Base-by-base conservation (phyloP, 1,284 basidiomycete genomes). In the Cryptococcus amylolentus region DNA sequence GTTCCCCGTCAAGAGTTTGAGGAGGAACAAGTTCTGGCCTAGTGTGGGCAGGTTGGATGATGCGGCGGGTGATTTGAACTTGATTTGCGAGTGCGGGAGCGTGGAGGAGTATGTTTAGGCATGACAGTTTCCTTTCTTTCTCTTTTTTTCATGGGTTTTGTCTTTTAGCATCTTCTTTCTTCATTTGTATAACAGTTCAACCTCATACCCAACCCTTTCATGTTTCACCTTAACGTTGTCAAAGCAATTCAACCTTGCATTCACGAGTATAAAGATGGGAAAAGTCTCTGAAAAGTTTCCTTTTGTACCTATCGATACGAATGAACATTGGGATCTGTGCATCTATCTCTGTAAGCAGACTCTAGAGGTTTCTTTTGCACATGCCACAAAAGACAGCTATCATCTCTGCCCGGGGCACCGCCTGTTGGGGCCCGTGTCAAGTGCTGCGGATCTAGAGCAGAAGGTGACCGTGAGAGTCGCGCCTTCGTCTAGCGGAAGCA, bases 21-120 rank as follows among this genome's bases (percentile, higher is more conserved):
- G 81, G 51, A 85, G 88, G 75, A 88, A 84, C 80, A 97, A 97
- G 78, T 94, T 96, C 79, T 96, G 93, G 93, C 91, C 93, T 2
- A 84, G 87, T 9, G 89, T 94, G 48, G 87, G 88, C 12, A 83
- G 93, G 54, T 83, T 97, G 52, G 92, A 96, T 71, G 93, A 97
- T 80, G 88, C 76, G 37, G 71, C 73, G 18, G 76, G 76, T 37
- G 77, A 78, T 65, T 64, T 76, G 43, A 77, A 79, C 63, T 65
- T 79, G 20, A 68, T 79, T 56, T 96, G 91, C 72, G 88, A 93
- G 73, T 96, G 91, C 68, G 89, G 89, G 35, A 83, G 87, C 3
- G 91, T 94, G 47, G 90, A 92, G 75, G 90, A 93, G 67, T 78
- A 78, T 63, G 77, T 70, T 9, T 64, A 57, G 27, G 26, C 23